Conservation (phyloP, 495 filamentous ascomycete species). For the Aspergillus cristatus region DNA sequence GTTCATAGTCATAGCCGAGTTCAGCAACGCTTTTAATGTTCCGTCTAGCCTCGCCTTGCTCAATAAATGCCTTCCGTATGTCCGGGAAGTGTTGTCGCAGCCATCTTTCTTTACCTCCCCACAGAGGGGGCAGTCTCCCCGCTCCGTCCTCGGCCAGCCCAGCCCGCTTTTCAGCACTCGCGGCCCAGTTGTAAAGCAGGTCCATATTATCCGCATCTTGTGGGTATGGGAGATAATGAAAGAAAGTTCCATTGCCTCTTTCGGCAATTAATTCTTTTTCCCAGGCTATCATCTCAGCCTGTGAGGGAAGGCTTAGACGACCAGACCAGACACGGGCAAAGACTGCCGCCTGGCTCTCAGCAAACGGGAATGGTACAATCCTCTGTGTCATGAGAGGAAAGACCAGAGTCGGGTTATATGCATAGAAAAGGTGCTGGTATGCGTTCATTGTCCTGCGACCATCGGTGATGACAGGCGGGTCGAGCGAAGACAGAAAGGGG, state of each 20-base stretch:
- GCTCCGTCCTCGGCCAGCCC: constrained; percentile 37
- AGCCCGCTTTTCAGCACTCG: constrained; percentile 26
- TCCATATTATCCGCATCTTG: constrained; percentile 76
- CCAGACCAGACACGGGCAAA: constrained; percentile 69
- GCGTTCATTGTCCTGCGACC: constrained; percentile 60
- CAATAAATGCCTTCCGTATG: constrained; percentile 47
- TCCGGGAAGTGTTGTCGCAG: constrained; percentile 41
- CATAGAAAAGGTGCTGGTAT: constrained; percentile 73
- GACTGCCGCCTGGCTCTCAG: constrained; percentile 69
- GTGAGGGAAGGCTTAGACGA: constrained; percentile 51
- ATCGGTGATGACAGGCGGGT: constrained; percentile 51
- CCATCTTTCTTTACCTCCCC: constrained; percentile 62
- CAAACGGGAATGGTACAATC: constrained; percentile 72
- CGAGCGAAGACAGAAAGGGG: constrained; percentile 46
- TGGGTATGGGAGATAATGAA: constrained; percentile 62
- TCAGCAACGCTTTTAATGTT: constrained; percentile 41
- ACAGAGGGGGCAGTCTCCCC: constrained; percentile 56
- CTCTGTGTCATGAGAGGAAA: constrained; percentile 69
- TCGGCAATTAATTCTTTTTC: constrained; percentile 33
- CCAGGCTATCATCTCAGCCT: constrained; percentile 57
- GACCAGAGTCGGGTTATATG: constrained; percentile 64
- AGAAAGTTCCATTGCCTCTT: constrained; percentile 41
- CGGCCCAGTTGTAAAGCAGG: constrained; percentile 52
- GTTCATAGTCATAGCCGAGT: constrained; percentile 51
- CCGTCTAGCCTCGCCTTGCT: constrained; percentile 34